Base-by-base conservation (phyloP, 2,329 filamentous ascomycete genomes). In the Blastomyces gilchristii region DNA sequence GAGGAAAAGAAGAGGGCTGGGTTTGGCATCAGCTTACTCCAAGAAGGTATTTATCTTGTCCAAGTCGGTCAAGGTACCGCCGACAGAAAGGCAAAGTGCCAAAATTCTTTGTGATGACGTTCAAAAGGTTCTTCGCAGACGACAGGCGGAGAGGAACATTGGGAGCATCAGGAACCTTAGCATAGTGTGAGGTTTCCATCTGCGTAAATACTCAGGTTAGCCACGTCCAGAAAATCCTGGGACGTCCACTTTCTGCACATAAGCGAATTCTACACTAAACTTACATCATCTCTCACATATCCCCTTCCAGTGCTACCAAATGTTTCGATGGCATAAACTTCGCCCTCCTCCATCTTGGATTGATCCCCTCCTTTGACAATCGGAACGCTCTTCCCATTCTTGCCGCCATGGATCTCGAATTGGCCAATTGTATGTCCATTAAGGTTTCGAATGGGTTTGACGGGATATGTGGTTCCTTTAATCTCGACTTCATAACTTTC, bases 281-380 rank as follows among this genome's bases (percentile, higher is more conserved):
- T 74, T 77, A 91, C 88, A 77, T 96, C 90, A 72, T 97, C 91
- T 67, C 85, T 81, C 63, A 96, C 90, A 72, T 90, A 89, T 67
- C 91, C 92, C 73, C 90, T 92, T 67, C 92, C 93, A 28, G 92
- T 97, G 74, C 88, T 94, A 65, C 92, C 93, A 75, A 97, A 97
- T 0, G 92, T 97, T 80, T 97, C 92, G 69, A 97, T 96, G 67
- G 92, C 92, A 75, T 95, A 97, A 22, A 91, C 87, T 72, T 97
- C 92, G 52, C 91, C 91, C 77, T 97, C 93, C 78, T 97, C 92
- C 93, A 97, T 97, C 82, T 96, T 96, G 61, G 91, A 95, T 74
- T 87, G 86, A 71, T 96, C 90, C 66, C 85, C 84, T 66, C 86
- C 87, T 80, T 96, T 96, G 67, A 97, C 91, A 71, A 97, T 96